These are phyloP conservation scores for Luzula sylvatica DNA, from an alignment of 176 grass and related monocot genomes.

Conservation along the genomic window DNA sequence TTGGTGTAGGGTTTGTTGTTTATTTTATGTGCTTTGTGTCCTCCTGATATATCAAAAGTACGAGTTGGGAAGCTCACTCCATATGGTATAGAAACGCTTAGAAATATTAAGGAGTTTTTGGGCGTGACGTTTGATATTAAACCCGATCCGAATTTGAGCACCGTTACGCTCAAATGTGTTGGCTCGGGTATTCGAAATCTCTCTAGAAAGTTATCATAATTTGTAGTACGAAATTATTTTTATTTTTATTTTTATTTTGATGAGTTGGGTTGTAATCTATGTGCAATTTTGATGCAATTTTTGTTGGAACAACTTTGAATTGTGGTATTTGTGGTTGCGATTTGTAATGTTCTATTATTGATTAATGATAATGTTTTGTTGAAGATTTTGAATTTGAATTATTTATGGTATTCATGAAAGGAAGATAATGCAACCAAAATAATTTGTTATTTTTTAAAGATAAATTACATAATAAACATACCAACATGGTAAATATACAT, in stretches of 20 bases:
- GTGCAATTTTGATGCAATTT: constrained; percentile 4
- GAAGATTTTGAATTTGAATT: too few species aligned
- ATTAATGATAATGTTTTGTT: neutral
- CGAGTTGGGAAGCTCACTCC: constrained; percentile 68
- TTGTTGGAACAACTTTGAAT: neutral
- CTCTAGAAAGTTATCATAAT: constrained; percentile 53
- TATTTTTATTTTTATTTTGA: constrained; percentile 2
- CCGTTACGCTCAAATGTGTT: constrained; percentile 63
- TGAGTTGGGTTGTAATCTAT: neutral
- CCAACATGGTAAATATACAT: constrained; percentile 1
- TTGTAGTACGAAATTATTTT: neutral
- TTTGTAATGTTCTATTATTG: neutral
- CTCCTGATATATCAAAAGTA: constrained; percentile 69
- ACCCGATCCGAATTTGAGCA: constrained; percentile 57
- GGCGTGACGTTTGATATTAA: constrained; percentile 68
- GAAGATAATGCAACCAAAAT: too few species aligned
- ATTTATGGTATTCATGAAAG: too few species aligned
- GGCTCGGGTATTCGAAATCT: constrained; percentile 70
- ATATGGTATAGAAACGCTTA: constrained; percentile 57
- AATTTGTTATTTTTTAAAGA: neutral
- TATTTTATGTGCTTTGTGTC: constrained; percentile 67
- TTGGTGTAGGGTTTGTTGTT: constrained; percentile 69
- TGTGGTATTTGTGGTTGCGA: neutral
- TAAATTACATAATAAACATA: neutral
- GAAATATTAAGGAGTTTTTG: constrained; percentile 84